These are phyloP conservation scores for Ascochyta viciae-villosae DNA, from an alignment of 2,329 filamentous ascomycete genomes.

Conservation along the genomic window DNA sequence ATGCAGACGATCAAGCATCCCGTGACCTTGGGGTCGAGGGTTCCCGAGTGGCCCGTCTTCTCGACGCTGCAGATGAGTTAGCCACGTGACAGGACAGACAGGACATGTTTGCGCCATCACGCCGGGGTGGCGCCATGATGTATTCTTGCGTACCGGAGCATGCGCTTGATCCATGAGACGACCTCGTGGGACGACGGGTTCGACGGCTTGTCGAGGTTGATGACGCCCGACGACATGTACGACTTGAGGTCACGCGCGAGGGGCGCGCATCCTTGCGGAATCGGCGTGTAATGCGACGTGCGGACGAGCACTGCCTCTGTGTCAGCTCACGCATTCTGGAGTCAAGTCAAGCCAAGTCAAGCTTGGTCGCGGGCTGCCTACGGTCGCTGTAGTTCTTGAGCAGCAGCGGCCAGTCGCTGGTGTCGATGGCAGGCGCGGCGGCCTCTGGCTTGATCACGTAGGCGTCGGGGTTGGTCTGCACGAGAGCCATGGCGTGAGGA, in stretches of 20 bases:
- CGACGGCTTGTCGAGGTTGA: constrained; percentile 97
- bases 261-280: constrained; percentile 89
- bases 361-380: constrained; percentile 60
- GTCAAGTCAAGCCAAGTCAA: too few relatives aligned
- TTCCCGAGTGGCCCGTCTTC: constrained; percentile 98
- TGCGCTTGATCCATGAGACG: constrained; percentile 98
- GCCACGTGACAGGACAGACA: constrained; percentile 1
- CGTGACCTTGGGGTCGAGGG: constrained; percentile 97
- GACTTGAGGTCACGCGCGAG: constrained; percentile 94
- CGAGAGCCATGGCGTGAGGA: constrained; percentile 46
- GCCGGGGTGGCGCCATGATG: too few relatives aligned
- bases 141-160: constrained; percentile 70
- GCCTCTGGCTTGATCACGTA: constrained; percentile 93
- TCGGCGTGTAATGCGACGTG: constrained; percentile 96
- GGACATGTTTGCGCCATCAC: not conserved
- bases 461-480: constrained; percentile 63
- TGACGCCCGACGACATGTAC: constrained; percentile 96
- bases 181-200: constrained; percentile 99
- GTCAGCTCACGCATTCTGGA: constrained; percentile 32
- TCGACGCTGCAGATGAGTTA: constrained; percentile 68
- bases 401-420: constrained; percentile 89
- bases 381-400: constrained; percentile 95
- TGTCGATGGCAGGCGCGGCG: constrained; percentile 78
- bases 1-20: constrained; percentile 95
- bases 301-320: constrained; percentile 76